Evolutionary conservation across 441 rosid species (phyloP).

Genomic region (Corymbia citriodora): DNA sequence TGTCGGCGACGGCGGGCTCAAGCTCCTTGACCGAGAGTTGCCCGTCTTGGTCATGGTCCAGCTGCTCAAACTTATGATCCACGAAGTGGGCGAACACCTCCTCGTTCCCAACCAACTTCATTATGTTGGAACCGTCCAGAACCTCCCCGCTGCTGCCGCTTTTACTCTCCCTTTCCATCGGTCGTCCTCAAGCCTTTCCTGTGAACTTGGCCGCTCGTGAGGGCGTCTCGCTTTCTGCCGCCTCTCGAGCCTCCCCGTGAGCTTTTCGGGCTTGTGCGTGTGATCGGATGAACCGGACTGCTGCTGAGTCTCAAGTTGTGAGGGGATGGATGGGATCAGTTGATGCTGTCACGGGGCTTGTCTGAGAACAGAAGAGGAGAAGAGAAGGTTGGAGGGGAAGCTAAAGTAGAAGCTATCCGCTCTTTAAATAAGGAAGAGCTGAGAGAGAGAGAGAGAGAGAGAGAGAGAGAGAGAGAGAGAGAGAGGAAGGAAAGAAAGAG

Average conservation of each 20-base stretch:
- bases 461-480: neutral
- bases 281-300: neutral
- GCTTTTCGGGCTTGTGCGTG: neutral
- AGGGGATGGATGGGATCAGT: neutral
- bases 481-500: neutral
- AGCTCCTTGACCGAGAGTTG: slow-evolving; percentile 75
- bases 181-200: neutral
- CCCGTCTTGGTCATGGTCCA: slow-evolving; percentile 72
- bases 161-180: neutral
- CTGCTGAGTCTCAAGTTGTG: neutral
- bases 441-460: neutral
- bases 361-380: neutral
- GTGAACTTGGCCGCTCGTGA: neutral
- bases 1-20: slow-evolving; percentile 87
- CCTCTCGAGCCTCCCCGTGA: neutral
- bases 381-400: neutral
- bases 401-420: neutral
- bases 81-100: slow-evolving; percentile 67
- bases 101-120: slow-evolving; percentile 82
- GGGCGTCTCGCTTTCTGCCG: neutral
- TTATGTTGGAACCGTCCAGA: slow-evolving; percentile 85
- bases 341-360: neutral
- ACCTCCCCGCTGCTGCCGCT: slow-evolving; percentile 39
- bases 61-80: slow-evolving; percentile 74
- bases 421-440: neutral